Evolutionary conservation across 768 basidiomycete genomes (phyloP).

Genomic region (Hypholoma sublateritium): DNA sequence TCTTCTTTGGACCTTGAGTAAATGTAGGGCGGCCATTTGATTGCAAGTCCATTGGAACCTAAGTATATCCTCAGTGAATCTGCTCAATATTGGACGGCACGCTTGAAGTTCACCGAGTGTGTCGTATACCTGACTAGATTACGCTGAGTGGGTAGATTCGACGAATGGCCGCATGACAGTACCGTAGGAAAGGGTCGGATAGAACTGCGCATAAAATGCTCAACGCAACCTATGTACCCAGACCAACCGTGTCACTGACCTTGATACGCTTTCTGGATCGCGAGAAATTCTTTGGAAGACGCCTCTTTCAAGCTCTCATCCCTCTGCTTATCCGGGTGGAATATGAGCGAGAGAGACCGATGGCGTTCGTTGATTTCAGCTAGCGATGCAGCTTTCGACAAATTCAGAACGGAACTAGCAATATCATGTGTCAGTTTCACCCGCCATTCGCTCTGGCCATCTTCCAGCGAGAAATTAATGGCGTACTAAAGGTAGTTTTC

Average conservation of each 20-base stretch:
- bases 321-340: slow-evolving; percentile 84
- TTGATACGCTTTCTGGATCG: slow-evolving; percentile 84
- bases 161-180: slow-evolving; percentile 5
- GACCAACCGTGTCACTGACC: slow-evolving; percentile 34
- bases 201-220: slow-evolving; percentile 44
- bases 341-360: slow-evolving; percentile 67
- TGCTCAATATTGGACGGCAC: neutral
- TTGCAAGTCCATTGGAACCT: slow-evolving; percentile 27
- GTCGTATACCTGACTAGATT: slow-evolving; percentile 74
- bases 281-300: slow-evolving; percentile 68
- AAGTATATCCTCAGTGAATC: neutral
- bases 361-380: slow-evolving; percentile 77
- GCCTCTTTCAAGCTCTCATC: slow-evolving; percentile 53
- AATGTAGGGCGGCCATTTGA: slow-evolving; percentile 44
- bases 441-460: neutral
- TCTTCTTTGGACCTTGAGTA: slow-evolving; percentile 46
- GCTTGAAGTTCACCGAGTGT: slow-evolving; percentile 48
- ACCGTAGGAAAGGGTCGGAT: slow-evolving; percentile 73
- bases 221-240: neutral
- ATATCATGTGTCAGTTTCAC: neutral
- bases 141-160: slow-evolving; percentile 7
- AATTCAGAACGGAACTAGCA: slow-evolving; percentile 65
- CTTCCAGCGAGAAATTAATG: neutral
- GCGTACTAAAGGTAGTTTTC: slow-evolving; percentile 11
- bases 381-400: slow-evolving; percentile 61